Conservation (phyloP, 2,329 filamentous ascomycete species). For the Fusarium sp. region DNA sequence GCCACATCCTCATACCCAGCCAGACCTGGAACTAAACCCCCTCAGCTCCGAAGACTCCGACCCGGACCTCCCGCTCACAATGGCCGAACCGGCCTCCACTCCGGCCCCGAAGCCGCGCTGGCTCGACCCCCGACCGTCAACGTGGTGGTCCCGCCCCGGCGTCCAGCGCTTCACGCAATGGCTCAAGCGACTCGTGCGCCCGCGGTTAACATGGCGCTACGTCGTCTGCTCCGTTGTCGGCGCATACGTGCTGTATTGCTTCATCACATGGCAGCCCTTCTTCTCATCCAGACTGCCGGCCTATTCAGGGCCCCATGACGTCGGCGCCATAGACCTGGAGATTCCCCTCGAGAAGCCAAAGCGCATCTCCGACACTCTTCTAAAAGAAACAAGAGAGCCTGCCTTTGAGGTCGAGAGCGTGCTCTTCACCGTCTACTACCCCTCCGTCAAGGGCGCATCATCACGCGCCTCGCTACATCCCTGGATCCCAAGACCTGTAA, state of each 20-base stretch:
- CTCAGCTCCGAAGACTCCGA: constrained; percentile 27
- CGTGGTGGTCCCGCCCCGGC: constrained; percentile 23
- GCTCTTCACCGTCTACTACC: constrained; percentile 63
- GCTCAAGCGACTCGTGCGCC: constrained; percentile 41
- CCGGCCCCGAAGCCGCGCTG: constrained; percentile 38
- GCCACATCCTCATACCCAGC: constrained; percentile 10
- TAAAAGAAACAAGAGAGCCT: constrained; percentile 51
- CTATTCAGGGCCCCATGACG: constrained; percentile 58
- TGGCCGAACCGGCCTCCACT: constrained; percentile 11
- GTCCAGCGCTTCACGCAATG: constrained; percentile 17
- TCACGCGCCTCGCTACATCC: constrained; percentile 50
- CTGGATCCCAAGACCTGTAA: constrained; percentile 59
- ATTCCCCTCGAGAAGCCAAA: constrained; percentile 52
- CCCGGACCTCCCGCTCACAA: constrained; percentile 35
- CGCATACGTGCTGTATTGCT: constrained; percentile 55
- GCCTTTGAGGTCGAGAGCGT: constrained; percentile 61
- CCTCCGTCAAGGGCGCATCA: constrained; percentile 47
- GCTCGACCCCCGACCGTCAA: constrained; percentile 35
- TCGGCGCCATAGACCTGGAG: constrained; percentile 61
- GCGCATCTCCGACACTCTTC: constrained; percentile 48
- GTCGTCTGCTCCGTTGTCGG: constrained; percentile 44
- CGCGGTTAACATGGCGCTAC: constrained; percentile 52
- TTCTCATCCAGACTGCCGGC: constrained; percentile 57
- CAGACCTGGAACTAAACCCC: constrained; percentile 29
- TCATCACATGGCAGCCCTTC: constrained; percentile 54